These are phyloP conservation scores for Schizophyllum commune DNA, from an alignment of 1,284 basidiomycete genomes.

Conservation along the genomic window DNA sequence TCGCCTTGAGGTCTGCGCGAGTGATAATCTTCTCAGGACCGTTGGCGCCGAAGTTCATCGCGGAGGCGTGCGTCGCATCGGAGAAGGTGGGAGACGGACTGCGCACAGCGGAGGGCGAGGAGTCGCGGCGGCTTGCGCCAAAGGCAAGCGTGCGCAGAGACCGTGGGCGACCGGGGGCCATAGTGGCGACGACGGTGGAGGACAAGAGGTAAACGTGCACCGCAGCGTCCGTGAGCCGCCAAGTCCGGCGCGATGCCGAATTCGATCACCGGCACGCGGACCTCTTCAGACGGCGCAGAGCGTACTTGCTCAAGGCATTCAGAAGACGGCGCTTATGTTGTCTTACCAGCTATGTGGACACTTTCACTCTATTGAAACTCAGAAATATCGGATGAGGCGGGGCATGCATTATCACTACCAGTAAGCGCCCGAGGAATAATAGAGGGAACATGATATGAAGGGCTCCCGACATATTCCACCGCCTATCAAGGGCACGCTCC, in stretches of 20 bases:
- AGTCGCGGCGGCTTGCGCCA: constrained; percentile 35
- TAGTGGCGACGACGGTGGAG: constrained; percentile 18
- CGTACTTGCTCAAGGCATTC: too few species aligned
- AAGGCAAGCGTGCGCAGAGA: constrained; percentile 53
- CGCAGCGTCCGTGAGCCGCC: neutral
- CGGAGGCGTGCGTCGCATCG: constrained; percentile 71
- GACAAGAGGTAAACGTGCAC: neutral
- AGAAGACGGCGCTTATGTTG: too few species aligned
- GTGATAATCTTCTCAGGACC: constrained; percentile 80
- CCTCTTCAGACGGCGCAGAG: too few species aligned
- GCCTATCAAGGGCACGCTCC: neutral
- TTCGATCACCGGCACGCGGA: neutral
- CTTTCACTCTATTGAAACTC: too few species aligned
- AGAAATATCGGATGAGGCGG: neutral
- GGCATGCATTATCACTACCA: too few species aligned
- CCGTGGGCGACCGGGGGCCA: constrained; percentile 48
- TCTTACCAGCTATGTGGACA: too few species aligned
- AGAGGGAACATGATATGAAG: too few species aligned
- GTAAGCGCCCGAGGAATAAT: too few species aligned
- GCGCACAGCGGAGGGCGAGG: constrained; percentile 40
- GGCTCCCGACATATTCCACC: too few species aligned
- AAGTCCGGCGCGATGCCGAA: neutral
- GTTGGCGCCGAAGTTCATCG: constrained; percentile 60
- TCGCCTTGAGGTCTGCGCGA: constrained; percentile 68
- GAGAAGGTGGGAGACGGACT: constrained; percentile 73